Percentiles rank a stretch among this genome's conserved stretches.
These are phyloP conservation scores for Schizosaccharomyces octosporus DNA, from an alignment of 805 yeast species.

Conservation along the genomic window DNA sequence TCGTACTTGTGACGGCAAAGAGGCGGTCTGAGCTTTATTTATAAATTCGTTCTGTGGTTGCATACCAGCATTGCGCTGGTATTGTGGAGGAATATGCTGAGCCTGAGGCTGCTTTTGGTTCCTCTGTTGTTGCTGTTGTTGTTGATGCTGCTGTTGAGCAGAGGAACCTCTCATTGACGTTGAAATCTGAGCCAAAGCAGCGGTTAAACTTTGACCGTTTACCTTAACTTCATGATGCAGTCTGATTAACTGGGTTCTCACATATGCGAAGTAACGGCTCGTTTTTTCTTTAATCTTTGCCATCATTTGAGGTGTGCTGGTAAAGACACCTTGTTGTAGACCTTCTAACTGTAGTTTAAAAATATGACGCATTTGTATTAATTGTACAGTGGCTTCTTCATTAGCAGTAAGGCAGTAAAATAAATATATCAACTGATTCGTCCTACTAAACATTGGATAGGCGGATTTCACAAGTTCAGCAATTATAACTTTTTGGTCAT, in stretches of 20 bases:
- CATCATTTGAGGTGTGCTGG: neutral
- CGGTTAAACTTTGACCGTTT: neutral
- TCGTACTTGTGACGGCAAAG: neutral
- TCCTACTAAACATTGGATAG: neutral
- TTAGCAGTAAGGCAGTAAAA: constrained; percentile 1
- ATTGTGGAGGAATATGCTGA: neutral
- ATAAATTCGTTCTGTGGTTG: neutral
- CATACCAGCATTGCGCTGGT: neutral
- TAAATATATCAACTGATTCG: neutral
- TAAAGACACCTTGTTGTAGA: neutral
- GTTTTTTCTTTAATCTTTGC: neutral
- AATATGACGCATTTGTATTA: neutral
- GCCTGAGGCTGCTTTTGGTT: neutral
- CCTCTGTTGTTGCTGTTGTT: neutral
- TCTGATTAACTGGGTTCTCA: neutral
- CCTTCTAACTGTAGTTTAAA: neutral
- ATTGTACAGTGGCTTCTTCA: neutral
- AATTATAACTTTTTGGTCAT: neutral
- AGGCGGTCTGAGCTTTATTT: neutral
- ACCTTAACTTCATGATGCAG: neutral
- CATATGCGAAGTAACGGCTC: neutral
- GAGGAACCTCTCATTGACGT: neutral
- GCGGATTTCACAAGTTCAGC: neutral
- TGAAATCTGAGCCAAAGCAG: neutral
- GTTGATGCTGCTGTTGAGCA: constrained; percentile 1